These are phyloP conservation scores for Amyloporia xantha DNA, from an alignment of 768 basidiomycete species.

Conservation along the genomic window DNA sequence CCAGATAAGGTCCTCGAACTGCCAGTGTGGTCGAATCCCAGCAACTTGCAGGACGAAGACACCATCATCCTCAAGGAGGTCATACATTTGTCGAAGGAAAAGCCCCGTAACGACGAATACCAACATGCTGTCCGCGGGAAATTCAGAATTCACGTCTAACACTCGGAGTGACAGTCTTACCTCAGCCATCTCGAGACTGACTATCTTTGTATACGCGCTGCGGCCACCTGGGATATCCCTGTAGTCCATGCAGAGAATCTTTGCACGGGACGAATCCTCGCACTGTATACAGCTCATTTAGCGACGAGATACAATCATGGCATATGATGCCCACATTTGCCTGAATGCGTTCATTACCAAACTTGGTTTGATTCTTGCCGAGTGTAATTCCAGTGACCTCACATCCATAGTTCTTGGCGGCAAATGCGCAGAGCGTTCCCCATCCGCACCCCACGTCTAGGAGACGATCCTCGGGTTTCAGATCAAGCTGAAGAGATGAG, in stretches of 20 bases:
- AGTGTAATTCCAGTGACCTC: constrained; percentile 96
- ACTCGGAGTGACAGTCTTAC: constrained; percentile 30
- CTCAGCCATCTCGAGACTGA: constrained; percentile 97
- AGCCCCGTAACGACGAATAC: constrained; percentile 82
- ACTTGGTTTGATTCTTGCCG: constrained; percentile 83
- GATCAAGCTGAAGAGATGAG: constrained; percentile 44
- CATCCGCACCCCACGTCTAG: constrained; percentile 92
- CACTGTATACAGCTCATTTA: constrained; percentile 11
- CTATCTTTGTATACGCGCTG: constrained; percentile 88
- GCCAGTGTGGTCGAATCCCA: constrained; percentile 92
- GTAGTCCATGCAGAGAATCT: constrained; percentile 91
- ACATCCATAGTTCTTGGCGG: constrained; percentile 95
- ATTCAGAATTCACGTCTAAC: constrained; percentile 1
- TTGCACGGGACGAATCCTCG: constrained; percentile 56
- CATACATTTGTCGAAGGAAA: constrained; percentile 91
- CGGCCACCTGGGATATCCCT: constrained; percentile 77
- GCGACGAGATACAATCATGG: no score
- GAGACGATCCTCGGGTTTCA: constrained; percentile 79
- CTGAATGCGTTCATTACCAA: constrained; percentile 83
- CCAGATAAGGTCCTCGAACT: constrained; percentile 98
- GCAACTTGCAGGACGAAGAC: constrained; percentile 97
- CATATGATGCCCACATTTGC: constrained; percentile 64
- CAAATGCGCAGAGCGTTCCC: constrained; percentile 93
- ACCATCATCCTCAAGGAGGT: constrained; percentile 91
- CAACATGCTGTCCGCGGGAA: constrained; percentile 66